These are phyloP conservation scores for Fusarium irregulare DNA, from an alignment of 2,329 filamentous ascomycete genomes.

Conservation along the genomic window DNA sequence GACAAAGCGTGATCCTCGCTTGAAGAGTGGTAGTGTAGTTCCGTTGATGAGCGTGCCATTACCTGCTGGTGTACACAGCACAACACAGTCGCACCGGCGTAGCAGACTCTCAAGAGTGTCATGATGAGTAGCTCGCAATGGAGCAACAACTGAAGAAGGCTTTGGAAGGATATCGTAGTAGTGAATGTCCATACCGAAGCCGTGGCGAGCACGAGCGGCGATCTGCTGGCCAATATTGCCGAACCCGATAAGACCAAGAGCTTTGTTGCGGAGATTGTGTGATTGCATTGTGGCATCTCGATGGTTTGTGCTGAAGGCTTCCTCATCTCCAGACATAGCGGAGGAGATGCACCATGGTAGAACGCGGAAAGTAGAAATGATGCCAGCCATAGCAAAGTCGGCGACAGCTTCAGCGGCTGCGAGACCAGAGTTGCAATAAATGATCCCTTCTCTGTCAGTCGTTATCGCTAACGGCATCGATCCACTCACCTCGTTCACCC, in stretches of 20 bases:
- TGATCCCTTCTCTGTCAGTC: slow-evolving; percentile 59
- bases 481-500: slow-evolving; percentile 65
- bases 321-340: slow-evolving; percentile 55
- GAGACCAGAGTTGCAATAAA: slow-evolving; percentile 79
- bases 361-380: slow-evolving; percentile 76
- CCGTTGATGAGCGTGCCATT: slow-evolving; percentile 60
- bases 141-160: slow-evolving; percentile 54
- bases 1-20: slow-evolving; percentile 67
- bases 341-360: slow-evolving; percentile 72
- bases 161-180: slow-evolving; percentile 71
- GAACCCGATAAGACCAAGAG: slow-evolving; percentile 75
- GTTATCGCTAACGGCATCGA: background rate
- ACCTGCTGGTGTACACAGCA: slow-evolving; percentile 69
- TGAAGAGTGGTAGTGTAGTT: slow-evolving; percentile 62
- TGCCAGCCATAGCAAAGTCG: slow-evolving; percentile 75
- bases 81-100: slow-evolving; percentile 65
- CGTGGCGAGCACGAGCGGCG: slow-evolving; percentile 62
- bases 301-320: slow-evolving; percentile 68
- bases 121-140: slow-evolving; percentile 62
- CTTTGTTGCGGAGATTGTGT: slow-evolving; percentile 70
- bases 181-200: slow-evolving; percentile 74
- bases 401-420: slow-evolving; percentile 79
- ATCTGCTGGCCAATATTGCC: slow-evolving; percentile 74
- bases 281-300: slow-evolving; percentile 67
- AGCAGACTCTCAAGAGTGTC: slow-evolving; percentile 64